Evolutionary conservation across 441 rosid genomes (phyloP), one percentile per base, ranked within the genome.

Genomic region (Mallotus japonicus): DNA sequence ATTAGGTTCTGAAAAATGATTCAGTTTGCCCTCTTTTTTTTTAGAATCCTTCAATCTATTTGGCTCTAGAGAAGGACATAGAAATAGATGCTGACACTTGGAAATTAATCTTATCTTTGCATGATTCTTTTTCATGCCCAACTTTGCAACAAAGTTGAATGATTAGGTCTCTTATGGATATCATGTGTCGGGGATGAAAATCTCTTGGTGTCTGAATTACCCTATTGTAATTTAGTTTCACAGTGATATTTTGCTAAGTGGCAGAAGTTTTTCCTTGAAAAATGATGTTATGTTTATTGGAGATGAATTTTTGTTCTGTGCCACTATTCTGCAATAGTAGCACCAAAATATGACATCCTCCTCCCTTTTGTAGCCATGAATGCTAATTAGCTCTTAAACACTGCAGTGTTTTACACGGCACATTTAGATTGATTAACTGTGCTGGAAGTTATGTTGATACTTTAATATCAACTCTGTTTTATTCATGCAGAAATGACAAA

Each of bases 401-500:
- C 2, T 28, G 32, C 32, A 28, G 32, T 28, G 32, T 28, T 28
- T 28, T 28, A 28, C 32, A 28, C 2, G 32, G 32, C 32, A 28
- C 32, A 28, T 28, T 28, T 28, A 28, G 32, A 28, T 50, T 0
- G 60, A 37, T 15, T 2, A 54, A 55, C 59, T 54, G 32, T 28
- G 32, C 32, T 28, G 32, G 60, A 51, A n/a, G 13, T 49, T 75
- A 9, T 71, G 37, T 19, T 73, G 67, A 68, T 73, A 72, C 62
- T 57, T 73, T 62, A 53, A 65, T 85, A 46, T 67, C 69, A 63
- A 60, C 76, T 65, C 65, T 78, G 14, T 42, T 65, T 49, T 65
- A 67, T 76, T 54, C 53, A 68, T 82, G 87, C 89, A 92, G 99
- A 80, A 81, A 54, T 75, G 95, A 90, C 80, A 91, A 89, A 83